These are phyloP conservation scores for Microthyrium microscopicum DNA, from an alignment of 2,329 filamentous ascomycete genomes.

Conservation along the genomic window DNA sequence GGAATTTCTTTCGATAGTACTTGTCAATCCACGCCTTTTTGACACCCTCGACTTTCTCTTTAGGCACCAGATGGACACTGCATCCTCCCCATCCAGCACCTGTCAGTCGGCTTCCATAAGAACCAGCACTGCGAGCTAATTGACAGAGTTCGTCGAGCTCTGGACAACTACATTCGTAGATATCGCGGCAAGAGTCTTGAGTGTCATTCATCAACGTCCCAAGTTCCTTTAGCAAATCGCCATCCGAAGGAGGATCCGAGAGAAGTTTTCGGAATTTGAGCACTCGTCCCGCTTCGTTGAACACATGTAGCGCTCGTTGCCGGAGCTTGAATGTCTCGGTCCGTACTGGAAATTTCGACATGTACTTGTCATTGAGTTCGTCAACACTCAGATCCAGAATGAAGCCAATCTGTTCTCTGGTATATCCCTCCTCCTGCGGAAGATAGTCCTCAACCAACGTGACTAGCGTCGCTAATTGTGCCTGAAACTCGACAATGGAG, in stretches of 20 bases:
- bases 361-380: slow-evolving; percentile 62
- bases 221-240: slow-evolving; percentile 52
- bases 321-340: slow-evolving; percentile 80
- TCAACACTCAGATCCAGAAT: slow-evolving; percentile 51
- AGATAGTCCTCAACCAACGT: slow-evolving; percentile 52
- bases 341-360: slow-evolving; percentile 75
- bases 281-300: slow-evolving; percentile 74
- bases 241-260: slow-evolving; percentile 31
- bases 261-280: slow-evolving; percentile 68
- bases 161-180: slow-evolving; percentile 82
- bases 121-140: slow-evolving; percentile 63
- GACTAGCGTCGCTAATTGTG: slow-evolving; percentile 60
- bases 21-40: slow-evolving; percentile 60
- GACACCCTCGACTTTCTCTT: slow-evolving; percentile 62
- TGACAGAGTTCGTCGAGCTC: slow-evolving; percentile 78
- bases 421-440: slow-evolving; percentile 67
- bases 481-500: slow-evolving; percentile 24
- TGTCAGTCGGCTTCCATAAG: slow-evolving; percentile 72
- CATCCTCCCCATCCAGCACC: slow-evolving; percentile 96
- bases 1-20: slow-evolving; percentile 63
- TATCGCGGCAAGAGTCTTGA: slow-evolving; percentile 67
- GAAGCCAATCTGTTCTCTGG: slow-evolving; percentile 64
- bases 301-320: slow-evolving; percentile 80
- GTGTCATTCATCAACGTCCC: slow-evolving; percentile 79
- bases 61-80: slow-evolving; percentile 80